Conservation (phyloP, 78 protist species). For the Guillardia theta region DNA sequence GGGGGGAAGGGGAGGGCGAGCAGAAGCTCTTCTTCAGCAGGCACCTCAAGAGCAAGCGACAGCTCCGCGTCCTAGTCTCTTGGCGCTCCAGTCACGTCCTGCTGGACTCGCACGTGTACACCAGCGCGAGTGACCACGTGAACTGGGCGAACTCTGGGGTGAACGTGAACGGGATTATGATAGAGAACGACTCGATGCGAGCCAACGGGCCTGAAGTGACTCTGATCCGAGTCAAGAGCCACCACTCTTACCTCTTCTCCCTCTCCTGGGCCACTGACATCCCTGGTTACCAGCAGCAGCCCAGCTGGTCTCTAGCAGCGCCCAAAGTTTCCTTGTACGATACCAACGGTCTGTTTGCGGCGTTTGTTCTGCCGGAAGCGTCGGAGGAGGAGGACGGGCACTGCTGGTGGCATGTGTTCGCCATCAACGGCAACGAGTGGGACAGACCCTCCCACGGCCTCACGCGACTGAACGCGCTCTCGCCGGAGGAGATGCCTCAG, state of each 20-base stretch:
- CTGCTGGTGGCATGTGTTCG: conserved; percentile 3
- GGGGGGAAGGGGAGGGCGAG: neutral
- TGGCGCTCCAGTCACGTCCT: neutral
- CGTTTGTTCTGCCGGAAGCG: neutral
- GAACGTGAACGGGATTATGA: neutral
- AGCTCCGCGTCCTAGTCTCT: neutral
- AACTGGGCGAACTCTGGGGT: neutral
- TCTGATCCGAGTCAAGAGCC: neutral
- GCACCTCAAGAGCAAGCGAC: neutral
- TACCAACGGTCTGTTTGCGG: neutral
- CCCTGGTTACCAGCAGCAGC: no score
- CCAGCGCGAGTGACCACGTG: neutral
- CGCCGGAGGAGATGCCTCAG: neutral
- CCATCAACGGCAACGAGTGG: neutral
- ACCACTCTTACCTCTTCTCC: neutral
- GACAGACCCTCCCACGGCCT: neutral
- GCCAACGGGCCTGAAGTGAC: neutral
- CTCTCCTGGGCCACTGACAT: neutral
- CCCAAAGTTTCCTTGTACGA: neutral
- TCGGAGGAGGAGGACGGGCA: neutral
- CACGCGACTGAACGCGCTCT: neutral
- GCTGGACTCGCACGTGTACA: neutral
- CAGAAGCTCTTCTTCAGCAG: neutral
- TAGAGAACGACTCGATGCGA: neutral
- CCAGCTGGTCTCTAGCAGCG: no score